phyloP scores from a whole-genome alignment of 2,329 filamentous ascomycete species.

The Pseudonectria buxi region DNA sequence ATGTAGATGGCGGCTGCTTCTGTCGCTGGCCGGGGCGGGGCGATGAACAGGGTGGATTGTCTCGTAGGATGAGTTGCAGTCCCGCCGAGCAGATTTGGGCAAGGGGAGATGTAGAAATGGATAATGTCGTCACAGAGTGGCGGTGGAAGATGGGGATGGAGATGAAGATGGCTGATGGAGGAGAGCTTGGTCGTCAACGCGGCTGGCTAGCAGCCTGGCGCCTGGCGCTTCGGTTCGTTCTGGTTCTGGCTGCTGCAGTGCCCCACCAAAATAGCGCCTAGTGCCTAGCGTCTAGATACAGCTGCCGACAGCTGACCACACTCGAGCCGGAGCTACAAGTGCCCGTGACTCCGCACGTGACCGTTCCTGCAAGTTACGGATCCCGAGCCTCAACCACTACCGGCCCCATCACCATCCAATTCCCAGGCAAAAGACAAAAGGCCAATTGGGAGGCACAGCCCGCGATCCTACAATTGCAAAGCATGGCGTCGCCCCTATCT shows the following conservation, averaged over 20 bases:
- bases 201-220: slow-evolving; percentile 36
- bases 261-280: too few species aligned
- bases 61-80: too few species aligned
- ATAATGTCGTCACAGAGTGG: background rate
- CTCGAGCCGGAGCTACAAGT: slow-evolving; percentile 6
- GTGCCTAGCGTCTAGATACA: background rate
- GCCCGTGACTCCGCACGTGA: slow-evolving; percentile 24
- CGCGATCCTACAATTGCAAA: slow-evolving; percentile 28
- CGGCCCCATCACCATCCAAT: slow-evolving; percentile 18
- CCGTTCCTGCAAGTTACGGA: slow-evolving; percentile 7
- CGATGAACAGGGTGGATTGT: too few species aligned
- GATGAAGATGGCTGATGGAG: too few species aligned
- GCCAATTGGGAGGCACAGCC: slow-evolving; percentile 26
- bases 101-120: too few species aligned
- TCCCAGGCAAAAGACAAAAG: slow-evolving; percentile 16
- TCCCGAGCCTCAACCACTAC: slow-evolving; percentile 18
- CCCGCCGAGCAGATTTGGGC: too few species aligned
- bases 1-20: too few species aligned
- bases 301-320: background rate
- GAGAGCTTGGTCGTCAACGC: slow-evolving; percentile 18
- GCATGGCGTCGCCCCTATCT: slow-evolving; percentile 51
- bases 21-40: too few species aligned
- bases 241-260: background rate
- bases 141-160: background rate
- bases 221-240: slow-evolving; percentile 5